Base-by-base conservation (phyloP, 192 early-diverging fungal genomes). In the Coemansia sp. region DNA sequence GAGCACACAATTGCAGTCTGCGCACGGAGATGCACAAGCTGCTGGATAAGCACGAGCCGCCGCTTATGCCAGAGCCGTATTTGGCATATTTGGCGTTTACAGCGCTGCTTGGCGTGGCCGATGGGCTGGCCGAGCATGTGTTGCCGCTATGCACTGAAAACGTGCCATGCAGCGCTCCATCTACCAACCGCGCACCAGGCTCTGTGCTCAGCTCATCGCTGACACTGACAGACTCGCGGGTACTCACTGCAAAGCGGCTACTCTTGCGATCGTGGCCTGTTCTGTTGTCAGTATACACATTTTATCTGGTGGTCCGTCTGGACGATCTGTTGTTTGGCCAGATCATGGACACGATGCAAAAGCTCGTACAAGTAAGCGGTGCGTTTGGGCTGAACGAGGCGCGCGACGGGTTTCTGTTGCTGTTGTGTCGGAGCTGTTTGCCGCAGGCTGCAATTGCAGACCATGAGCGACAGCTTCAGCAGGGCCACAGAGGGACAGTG, bases 41-140 rank as follows among this genome's bases (percentile, higher is more conserved):
- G 73, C 84, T 99, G 27, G 97, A 99, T 69, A 98, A 97, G 72
- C 77, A 85, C 7, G 95, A 96, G 12, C 89, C 95, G 19, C 97
- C 97, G 4, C 53, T 71, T 0, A 85, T 96, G 21, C 95, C 97
- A 1, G 93, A 95, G 21, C 91, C 88, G 3, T 99, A 99, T 65
- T 64, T 94, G 39, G 88, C 90, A 45, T 89, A 88, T 61, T 76
- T 98, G 10, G 85, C 92, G 0, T 73, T 94, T n/a, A 67, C 87
- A 15, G 87, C 88, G 58, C 65, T 96, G 6, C 79, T 84, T 29
- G 86, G 76, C 0, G 84, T 90, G 11, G 92, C 85, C 7, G 92
- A 95, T 27, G 86, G 85, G 4, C 75, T 95, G 57, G 88, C 90
- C 9, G 72, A 63, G 3, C 84, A 82, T 35, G 76, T 89, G 4